phyloP scores from a whole-genome alignment of 2,329 filamentous ascomycete species.

The Phyllosticta citrichinensis region DNA sequence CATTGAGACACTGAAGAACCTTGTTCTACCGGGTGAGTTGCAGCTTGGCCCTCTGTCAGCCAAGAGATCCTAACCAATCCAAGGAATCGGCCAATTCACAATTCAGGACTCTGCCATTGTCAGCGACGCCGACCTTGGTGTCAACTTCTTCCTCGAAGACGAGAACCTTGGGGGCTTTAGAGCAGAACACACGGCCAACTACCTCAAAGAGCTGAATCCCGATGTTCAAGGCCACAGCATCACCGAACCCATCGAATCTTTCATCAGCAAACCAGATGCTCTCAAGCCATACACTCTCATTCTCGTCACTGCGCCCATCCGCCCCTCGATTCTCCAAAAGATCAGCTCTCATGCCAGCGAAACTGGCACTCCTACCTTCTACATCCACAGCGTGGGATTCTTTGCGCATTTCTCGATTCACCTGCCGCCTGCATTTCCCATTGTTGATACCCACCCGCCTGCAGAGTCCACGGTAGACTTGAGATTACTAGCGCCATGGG shows the following conservation, averaged over 20 bases:
- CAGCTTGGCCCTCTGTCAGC: neutral
- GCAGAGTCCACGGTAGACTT: slow-evolving; percentile 76
- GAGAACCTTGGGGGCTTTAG: slow-evolving; percentile 64
- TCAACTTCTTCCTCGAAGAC: slow-evolving; percentile 94
- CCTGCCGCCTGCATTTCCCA: slow-evolving; percentile 70
- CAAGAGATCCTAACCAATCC: neutral
- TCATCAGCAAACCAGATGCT: slow-evolving; percentile 30
- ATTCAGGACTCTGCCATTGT: slow-evolving; percentile 76
- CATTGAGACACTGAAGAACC: slow-evolving; percentile 87
- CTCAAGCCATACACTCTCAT: slow-evolving; percentile 48
- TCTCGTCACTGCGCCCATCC: slow-evolving; percentile 50
- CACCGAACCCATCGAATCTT: slow-evolving; percentile 40
- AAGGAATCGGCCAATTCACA: slow-evolving; percentile 79
- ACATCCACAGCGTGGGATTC: slow-evolving; percentile 83
- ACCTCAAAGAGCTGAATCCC: slow-evolving; percentile 81
- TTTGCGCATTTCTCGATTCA: slow-evolving; percentile 79
- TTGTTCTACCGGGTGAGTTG: slow-evolving; percentile 69
- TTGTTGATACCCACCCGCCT: slow-evolving; percentile 93
- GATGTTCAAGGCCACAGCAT: slow-evolving; percentile 73
- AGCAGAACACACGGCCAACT: slow-evolving; percentile 64
- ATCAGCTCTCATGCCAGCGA: slow-evolving; percentile 43
- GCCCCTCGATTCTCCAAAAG: slow-evolving; percentile 39
- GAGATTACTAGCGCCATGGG: slow-evolving; percentile 76
- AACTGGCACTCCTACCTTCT: slow-evolving; percentile 62
- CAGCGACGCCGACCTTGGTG: slow-evolving; percentile 72